Evolutionary conservation across 306 rosid genomes (phyloP), one percentile per base, ranked within the genome.

Genomic region (Bauhinia variegata): DNA sequence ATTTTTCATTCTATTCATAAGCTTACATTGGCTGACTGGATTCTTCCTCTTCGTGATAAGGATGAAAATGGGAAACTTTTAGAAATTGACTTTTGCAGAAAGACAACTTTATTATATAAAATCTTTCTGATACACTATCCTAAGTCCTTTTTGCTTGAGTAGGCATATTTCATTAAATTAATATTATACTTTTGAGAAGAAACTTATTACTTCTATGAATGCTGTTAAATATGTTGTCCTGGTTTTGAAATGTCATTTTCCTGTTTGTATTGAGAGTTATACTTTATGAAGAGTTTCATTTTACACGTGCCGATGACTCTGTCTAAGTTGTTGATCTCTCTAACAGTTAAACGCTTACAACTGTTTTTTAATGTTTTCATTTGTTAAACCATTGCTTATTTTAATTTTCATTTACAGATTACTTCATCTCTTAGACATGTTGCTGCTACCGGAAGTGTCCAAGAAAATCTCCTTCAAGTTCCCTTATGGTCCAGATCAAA

Each of bases 391-490:
- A 59, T 5, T 59, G 50, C 17, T 43, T 56, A 8, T 62, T 63
- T 70, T 41, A 0, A 47, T 43, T 67, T 58, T 43, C 9, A 10
- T 73, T 54, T 76, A 60, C 89, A 92, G 98, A 53, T 76, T 72
- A 75, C 74, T 68, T 84, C 87, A 31, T 79, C 65, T 72, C 57
- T 75, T 68, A 85, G 77, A 71, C 62, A 81, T 77, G 80, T 60
- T 65, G 78, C 81, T 5, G 81, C 79, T 41, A 60, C 77, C 46
- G 72, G 75, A 80, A 64, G 49, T 63, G 72, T 75, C 34, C 71
- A 79, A 64, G 86, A 86, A 65, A 79, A 54, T 75, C 61, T 74
- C 44, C 68, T 52, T 75, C 81, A 37, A 71, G 69, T 63, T 71
- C 75, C 86, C 53, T 59, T 74, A 32, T 74, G 81, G 71, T 70